These are phyloP conservation scores for Ciborinia camelliae DNA, from an alignment of 2,329 filamentous ascomycete species.

Conservation along the genomic window DNA sequence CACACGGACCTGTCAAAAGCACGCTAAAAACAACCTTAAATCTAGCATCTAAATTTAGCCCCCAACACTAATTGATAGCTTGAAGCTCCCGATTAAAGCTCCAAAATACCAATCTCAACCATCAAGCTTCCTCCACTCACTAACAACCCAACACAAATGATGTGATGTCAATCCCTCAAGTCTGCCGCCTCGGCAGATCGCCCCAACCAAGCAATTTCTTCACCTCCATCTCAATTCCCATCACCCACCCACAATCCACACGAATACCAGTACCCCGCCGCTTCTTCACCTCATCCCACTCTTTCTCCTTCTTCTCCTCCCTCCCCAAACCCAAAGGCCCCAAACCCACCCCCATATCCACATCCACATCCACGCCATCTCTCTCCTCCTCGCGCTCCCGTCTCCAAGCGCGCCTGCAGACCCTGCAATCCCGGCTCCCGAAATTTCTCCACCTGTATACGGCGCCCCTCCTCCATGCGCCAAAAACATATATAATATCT, in stretches of 20 bases:
- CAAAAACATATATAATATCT: slow-evolving; percentile 75
- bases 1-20: neutral
- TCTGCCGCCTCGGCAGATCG: neutral
- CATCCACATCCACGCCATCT: no score
- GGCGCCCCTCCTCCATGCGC: slow-evolving; percentile 67
- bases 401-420: neutral
- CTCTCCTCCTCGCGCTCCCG: neutral
- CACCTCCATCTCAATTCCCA: neutral
- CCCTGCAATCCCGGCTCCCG: slow-evolving; percentile 43
- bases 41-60: neutral
- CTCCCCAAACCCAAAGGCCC: no score
- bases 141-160: neutral
- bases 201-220: neutral
- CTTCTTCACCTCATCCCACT: slow-evolving; percentile 4
- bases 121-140: neutral
- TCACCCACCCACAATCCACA: neutral
- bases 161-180: neutral
- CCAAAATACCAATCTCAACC: neutral
- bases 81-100: neutral
- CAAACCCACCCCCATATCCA: neutral
- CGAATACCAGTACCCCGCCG: neutral
- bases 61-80: neutral
- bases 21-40: neutral
- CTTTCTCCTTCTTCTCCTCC: neutral
- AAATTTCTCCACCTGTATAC: slow-evolving; percentile 67